Evolutionary conservation across 495 filamentous ascomycete genomes (phyloP).

Genomic region (Elasticomyces elasticus): DNA sequence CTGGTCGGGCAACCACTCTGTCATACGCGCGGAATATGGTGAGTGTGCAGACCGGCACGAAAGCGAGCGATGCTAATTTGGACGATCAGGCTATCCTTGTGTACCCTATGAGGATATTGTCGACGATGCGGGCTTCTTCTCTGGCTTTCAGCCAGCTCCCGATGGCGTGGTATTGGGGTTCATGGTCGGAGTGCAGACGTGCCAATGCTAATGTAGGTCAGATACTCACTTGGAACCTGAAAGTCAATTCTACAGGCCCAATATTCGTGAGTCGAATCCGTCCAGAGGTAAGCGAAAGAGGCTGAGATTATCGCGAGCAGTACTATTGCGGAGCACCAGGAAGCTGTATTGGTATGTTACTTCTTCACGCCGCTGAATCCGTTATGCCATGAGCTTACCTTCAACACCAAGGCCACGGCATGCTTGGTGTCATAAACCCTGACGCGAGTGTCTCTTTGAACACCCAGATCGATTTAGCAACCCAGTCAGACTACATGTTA

Average conservation of each 20-base stretch:
- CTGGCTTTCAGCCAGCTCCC: conserved; percentile 2
- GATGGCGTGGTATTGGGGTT: no score
- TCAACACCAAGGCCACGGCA: conserved; percentile 29
- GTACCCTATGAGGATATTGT: conserved; percentile 45
- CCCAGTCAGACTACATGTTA: conserved; percentile 30
- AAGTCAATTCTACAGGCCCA: conserved; percentile 47
- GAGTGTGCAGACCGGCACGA: no score
- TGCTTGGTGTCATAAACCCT: conserved; percentile 41
- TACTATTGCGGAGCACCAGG: conserved; percentile 49
- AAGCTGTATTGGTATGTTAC: conserved; percentile 26
- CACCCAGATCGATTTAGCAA: conserved; percentile 25
- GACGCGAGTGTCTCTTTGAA: conserved; percentile 27
- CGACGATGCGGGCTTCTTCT: conserved; percentile 5
- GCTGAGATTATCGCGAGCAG: conserved; percentile 26
- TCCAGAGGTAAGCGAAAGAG: no score
- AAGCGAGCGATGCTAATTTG: no score
- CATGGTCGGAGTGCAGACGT: conserved; percentile 2
- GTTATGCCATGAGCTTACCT: no score
- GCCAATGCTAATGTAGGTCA: not conserved
- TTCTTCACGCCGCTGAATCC: no score
- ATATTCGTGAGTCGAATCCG: conserved; percentile 30
- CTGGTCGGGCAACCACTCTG: conserved; percentile 50
- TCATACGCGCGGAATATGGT: conserved; percentile 44
- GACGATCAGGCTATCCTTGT: conserved; percentile 42
- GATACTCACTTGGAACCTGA: conserved; percentile 43